These are phyloP conservation scores for Tremella yokohamensis DNA, from an alignment of 768 basidiomycete genomes.

Conservation along the genomic window DNA sequence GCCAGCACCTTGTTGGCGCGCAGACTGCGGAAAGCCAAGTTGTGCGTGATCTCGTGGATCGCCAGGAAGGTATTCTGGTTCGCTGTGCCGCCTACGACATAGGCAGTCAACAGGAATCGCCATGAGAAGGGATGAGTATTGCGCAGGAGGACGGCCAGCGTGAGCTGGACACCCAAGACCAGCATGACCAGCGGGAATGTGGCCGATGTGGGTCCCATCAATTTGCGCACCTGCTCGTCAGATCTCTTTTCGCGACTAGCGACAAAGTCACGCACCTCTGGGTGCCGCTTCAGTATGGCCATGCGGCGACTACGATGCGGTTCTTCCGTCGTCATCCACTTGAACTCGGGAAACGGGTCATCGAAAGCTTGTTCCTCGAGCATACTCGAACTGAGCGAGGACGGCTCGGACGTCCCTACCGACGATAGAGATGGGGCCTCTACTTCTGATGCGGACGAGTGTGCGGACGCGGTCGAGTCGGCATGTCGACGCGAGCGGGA, in stretches of 20 bases:
- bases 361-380: slow-evolving; percentile 7
- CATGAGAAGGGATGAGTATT: slow-evolving; percentile 66
- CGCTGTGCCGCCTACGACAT: slow-evolving; percentile 83
- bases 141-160: slow-evolving; percentile 63
- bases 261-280: slow-evolving; percentile 61
- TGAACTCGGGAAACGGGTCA: slow-evolving; percentile 61
- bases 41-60: slow-evolving; percentile 98
- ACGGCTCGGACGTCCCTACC: too few species aligned
- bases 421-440: too few species aligned
- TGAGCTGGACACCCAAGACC: slow-evolving; percentile 75
- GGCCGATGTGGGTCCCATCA: slow-evolving; percentile 91
- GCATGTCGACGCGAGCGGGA: too few species aligned
- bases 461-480: too few species aligned
- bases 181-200: slow-evolving; percentile 85
- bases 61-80: slow-evolving; percentile 98
- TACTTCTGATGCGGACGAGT: too few species aligned
- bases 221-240: slow-evolving; percentile 69
- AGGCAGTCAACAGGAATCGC: slow-evolving; percentile 71
- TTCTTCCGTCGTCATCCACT: slow-evolving; percentile 98
- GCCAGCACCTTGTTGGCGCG: slow-evolving; percentile 80
- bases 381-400: not conserved
- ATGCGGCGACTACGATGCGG: slow-evolving; percentile 84
- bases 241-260: not conserved
- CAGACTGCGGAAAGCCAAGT: slow-evolving; percentile 83
- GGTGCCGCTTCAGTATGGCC: slow-evolving; percentile 90